These are phyloP conservation scores for Pseudogymnoascus sp. DNA, from an alignment of 2,329 filamentous ascomycete species.

Conservation along the genomic window DNA sequence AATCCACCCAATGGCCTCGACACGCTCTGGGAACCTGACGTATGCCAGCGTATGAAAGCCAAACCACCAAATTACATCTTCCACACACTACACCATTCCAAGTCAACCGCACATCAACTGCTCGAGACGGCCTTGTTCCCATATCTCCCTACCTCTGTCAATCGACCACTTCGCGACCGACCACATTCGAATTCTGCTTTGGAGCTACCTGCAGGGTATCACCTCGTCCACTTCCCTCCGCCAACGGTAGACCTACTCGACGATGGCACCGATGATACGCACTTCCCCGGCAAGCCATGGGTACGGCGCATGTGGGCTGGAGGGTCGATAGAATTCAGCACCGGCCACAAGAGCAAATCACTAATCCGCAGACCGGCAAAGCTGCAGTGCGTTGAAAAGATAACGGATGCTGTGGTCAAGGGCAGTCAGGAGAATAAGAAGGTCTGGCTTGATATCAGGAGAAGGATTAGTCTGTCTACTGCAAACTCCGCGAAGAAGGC, in stretches of 20 bases:
- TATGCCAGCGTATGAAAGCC: slow-evolving; percentile 1
- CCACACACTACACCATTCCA: not conserved
- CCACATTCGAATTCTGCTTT: not conserved
- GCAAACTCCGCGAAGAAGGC: not conserved
- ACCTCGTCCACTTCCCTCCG: slow-evolving; percentile 82
- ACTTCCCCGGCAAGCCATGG: slow-evolving; percentile 67
- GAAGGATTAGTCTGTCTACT: not conserved
- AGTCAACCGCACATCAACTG: not conserved
- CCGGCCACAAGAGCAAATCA: slow-evolving; percentile 12
- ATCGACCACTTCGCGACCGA: not conserved
- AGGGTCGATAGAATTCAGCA: slow-evolving; percentile 56
- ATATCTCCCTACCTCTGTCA: not conserved
- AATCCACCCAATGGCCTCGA: not conserved
- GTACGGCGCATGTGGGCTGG: slow-evolving; percentile 83
- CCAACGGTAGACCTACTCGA: slow-evolving; percentile 55
- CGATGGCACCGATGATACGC: slow-evolving; percentile 78
- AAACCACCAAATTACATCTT: slow-evolving; percentile 21
- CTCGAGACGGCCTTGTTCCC: not conserved
- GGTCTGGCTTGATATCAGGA: slow-evolving; percentile 24
- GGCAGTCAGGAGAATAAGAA: slow-evolving; percentile 24
- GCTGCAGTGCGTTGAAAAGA: slow-evolving; percentile 30
- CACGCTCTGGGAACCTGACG: not conserved
- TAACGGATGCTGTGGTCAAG: slow-evolving; percentile 35
- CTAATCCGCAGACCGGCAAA: not conserved
- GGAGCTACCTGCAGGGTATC: slow-evolving; percentile 47